phyloP scores from a whole-genome alignment of 1,284 basidiomycete genomes.

The Cutaneotrichosporon sp. region DNA sequence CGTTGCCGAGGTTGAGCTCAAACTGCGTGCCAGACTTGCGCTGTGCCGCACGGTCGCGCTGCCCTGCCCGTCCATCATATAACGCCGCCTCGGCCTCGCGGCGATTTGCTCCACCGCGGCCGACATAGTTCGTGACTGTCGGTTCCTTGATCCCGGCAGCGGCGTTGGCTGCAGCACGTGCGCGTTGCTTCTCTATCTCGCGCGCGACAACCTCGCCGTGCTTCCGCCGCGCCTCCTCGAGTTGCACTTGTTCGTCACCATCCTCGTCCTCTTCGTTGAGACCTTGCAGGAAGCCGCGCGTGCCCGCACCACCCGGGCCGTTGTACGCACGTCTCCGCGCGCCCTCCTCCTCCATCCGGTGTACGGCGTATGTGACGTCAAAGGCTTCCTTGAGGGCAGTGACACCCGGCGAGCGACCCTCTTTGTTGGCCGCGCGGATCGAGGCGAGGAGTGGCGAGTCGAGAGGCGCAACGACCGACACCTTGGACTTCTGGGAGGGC shows the following conservation, averaged over 20 bases:
- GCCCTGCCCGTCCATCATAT: constrained; percentile 72
- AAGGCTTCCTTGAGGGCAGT: constrained; percentile 95
- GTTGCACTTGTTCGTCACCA: constrained; percentile 57
- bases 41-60: constrained; percentile 60
- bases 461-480: constrained; percentile 59
- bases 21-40: constrained; percentile 55
- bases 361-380: constrained; percentile 98
- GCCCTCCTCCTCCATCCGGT: constrained; percentile 98
- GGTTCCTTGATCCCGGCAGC: constrained; percentile 54
- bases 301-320: constrained; percentile 65
- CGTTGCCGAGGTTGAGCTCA: constrained; percentile 77
- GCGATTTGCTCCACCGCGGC: constrained; percentile 54
- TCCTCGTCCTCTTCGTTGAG: constrained; percentile 92
- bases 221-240: constrained; percentile 58
- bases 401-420: constrained; percentile 87
- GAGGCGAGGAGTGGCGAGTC: constrained; percentile 89
- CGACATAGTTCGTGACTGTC: constrained; percentile 52
- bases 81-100: constrained; percentile 56
- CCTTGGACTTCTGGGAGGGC: constrained; percentile 34
- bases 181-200: constrained; percentile 52
- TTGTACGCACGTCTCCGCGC: constrained; percentile 76
- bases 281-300: constrained; percentile 73
- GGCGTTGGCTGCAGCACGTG: constrained; percentile 50
- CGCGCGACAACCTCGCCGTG: constrained; percentile 56
- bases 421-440: constrained; percentile 67